Evolutionary conservation across 176 grass and related monocot species (phyloP), one percentile per base, ranked within the genome.

Genomic region (Lolium multiflorum): DNA sequence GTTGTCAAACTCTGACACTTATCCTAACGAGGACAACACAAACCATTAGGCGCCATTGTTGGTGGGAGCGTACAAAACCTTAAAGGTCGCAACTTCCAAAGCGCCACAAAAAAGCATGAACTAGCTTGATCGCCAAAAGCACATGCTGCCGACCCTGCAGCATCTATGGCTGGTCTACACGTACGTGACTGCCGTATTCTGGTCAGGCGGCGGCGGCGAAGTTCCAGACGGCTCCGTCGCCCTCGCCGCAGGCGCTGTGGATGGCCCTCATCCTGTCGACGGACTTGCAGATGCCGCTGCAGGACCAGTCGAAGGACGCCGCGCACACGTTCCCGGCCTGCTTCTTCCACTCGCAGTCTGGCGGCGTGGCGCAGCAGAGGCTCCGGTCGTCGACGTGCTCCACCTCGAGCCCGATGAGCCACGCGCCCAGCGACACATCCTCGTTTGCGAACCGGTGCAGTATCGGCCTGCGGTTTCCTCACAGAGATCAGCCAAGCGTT

Each of bases 391-490:
- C 93, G 35, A 98, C 85, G 84, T 98, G 93, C 74, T 95, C 80
- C 5, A 98, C 91, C 69, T 98, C 95, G 48, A 98, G 82, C 9
- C 95, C 93, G 24, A 98, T 82, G 11, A 98, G 66, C 95, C 95
- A 98, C 46, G 93, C 89, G 58, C 95, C 91, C 6, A 98, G 76
- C 73, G 91, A 92, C 20, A 98, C 95, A 75, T 95, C 95, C 76
- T 97, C 95, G 50, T 97, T 97, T 9, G 95, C 95, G 44, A 91
- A 97, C 78, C 88, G 83, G 61, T 97, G 92, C 67, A 97, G 87
- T 87, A 92, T 94, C 41, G 92, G 88, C 81, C 95, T 94, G 28
- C 54, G 13, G 10, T 16, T 16, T 54, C 51, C 14, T 54, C 51
- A 5, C 0, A 54, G 2, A 54, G 1, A 54, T 54, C 4, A 16